phyloP scores from a whole-genome alignment of 768 basidiomycete genomes.

The Phylloporus sp. region DNA sequence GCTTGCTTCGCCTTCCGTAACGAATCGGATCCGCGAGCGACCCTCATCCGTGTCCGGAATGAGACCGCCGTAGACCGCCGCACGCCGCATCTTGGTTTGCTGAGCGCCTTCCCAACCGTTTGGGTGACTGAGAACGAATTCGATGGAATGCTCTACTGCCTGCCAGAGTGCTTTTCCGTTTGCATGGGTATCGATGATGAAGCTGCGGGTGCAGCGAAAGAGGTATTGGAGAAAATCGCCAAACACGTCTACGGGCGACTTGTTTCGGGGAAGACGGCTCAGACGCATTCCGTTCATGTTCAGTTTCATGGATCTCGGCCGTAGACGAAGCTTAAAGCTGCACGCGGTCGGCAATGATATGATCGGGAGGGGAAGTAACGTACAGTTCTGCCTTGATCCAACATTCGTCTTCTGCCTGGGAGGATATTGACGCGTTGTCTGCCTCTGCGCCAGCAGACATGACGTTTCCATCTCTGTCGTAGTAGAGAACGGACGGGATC shows the following conservation, averaged over 20 bases:
- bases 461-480: conserved; percentile 60
- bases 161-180: conserved; percentile 65
- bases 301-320: conserved; percentile 72
- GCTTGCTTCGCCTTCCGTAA: conserved; percentile 82
- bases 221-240: conserved; percentile 76
- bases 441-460: conserved; percentile 76
- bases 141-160: conserved; percentile 62
- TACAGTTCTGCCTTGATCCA: conserved; percentile 78
- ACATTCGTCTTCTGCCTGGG: conserved; percentile 69
- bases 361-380: conserved; percentile 23
- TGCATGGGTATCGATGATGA: conserved; percentile 81
- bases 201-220: conserved; percentile 66
- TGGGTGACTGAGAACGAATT: conserved; percentile 74
- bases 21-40: conserved; percentile 68
- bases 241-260: conserved; percentile 68
- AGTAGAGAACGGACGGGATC: conserved; percentile 75
- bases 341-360: background rate
- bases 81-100: conserved; percentile 72
- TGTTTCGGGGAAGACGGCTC: conserved; percentile 58
- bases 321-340: conserved; percentile 77
- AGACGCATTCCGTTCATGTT: conserved; percentile 83
- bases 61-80: conserved; percentile 64
- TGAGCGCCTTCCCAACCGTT: conserved; percentile 80
- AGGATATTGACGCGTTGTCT: conserved; percentile 50
- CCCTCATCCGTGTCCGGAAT: conserved; percentile 73